Evolutionary conservation across 2,329 filamentous ascomycete species (phyloP).

Genomic region (Aureobasidium namibiae): DNA sequence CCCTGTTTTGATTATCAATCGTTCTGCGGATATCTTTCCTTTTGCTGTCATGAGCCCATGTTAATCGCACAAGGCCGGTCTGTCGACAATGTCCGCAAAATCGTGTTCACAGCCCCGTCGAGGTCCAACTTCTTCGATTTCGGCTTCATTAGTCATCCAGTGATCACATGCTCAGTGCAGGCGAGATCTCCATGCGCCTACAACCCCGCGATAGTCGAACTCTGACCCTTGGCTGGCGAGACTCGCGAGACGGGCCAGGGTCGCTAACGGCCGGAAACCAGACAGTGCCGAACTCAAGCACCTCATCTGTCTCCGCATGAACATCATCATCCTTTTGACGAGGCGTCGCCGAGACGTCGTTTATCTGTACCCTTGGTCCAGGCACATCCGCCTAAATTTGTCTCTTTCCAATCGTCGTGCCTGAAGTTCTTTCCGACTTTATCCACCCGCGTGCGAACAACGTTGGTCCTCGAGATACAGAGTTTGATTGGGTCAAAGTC

Average conservation of each 20-base stretch:
- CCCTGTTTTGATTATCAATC: background rate
- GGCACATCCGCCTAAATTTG: slow-evolving; percentile 4
- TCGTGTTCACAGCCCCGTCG: background rate
- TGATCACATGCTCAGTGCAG: background rate
- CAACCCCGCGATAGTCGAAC: background rate
- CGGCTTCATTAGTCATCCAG: slow-evolving; percentile 4
- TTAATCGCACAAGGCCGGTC: background rate
- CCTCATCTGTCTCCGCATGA: background rate
- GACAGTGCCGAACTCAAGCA: background rate
- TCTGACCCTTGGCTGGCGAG: too few species aligned
- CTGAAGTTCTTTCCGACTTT: background rate
- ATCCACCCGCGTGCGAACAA: background rate
- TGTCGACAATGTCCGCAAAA: background rate
- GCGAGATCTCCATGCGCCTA: background rate
- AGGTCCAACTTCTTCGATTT: background rate
- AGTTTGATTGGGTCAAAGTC: slow-evolving; percentile 3
- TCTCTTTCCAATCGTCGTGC: background rate
- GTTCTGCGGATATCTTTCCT: background rate
- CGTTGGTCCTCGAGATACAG: background rate
- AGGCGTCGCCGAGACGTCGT: background rate
- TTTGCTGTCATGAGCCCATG: background rate
- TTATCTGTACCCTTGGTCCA: background rate
- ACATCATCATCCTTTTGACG: background rate
- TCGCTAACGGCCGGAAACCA: slow-evolving; percentile 1
- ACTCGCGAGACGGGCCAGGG: background rate